Evolutionary conservation across 352 stramenopile genomes (phyloP), one percentile per base, ranked within the genome.

Genomic region (Globisporangium uncinulatum): DNA sequence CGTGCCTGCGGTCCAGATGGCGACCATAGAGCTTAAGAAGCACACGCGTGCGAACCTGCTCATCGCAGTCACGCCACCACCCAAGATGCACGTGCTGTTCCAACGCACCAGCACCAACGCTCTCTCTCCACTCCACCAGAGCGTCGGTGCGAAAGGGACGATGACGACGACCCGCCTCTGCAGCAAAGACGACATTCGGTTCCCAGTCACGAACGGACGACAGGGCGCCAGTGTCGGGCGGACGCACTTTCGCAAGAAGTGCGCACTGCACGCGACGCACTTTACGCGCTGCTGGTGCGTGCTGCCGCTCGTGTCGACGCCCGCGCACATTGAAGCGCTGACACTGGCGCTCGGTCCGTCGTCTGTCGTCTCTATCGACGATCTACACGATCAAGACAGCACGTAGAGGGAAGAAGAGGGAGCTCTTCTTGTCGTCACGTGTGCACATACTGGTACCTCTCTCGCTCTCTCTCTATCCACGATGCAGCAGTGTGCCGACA

Each of bases 241-340:
- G 15, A 57, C 59, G 10, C 34, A 67, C 11, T 87, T 79, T 44
- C 75, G 77, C 4, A 84, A 83, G 49, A 83, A 87, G 36, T 91
- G 81, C 39, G 37, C 31, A 24, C 68, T 74, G 7, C 78, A 91
- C 53, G 62, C 70, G n/a, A 42, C 67, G 19, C 61, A 77, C 2
- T 87, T 80, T 58, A 84, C 73, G 14, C 65, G 74, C 47, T 91
- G 81, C 29, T 71, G 78, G 13, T 91, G 81, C 45, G 70, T 88
- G 13, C 60, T 91, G 47, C 73, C 76, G 0, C 64, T 87, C 19
- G 61, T 80, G 5, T 74, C 71, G 7, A 82, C 74, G 14, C 58
- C 78, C 32, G 74, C 73, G 45, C 72, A 86, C 34, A 57, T 91
- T 15, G 74, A 87, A 65, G 55, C 74, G 2, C 70, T 89, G 36